These are phyloP conservation scores for Fusarium sp. DNA, from an alignment of 2,329 filamentous ascomycete genomes.

Conservation along the genomic window DNA sequence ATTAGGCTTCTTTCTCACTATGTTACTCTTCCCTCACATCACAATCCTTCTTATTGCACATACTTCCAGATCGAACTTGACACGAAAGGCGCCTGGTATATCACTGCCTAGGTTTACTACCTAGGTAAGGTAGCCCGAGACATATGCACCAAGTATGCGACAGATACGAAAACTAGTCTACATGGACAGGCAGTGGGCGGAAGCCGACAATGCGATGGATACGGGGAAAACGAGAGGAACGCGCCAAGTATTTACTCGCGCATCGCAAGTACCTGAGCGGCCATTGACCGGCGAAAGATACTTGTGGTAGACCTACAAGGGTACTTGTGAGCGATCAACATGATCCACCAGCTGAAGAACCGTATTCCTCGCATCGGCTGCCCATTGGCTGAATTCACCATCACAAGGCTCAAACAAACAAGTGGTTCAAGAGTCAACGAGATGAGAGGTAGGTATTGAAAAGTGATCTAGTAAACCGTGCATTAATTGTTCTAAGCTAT, in stretches of 20 bases:
- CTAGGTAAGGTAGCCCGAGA: neutral
- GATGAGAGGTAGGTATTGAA: neutral
- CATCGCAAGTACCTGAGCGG: neutral
- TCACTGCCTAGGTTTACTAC: neutral
- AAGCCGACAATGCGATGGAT: constrained; percentile 30
- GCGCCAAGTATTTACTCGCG: constrained; percentile 4
- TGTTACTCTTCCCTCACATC: constrained; percentile 1
- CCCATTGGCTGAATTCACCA: constrained; percentile 39
- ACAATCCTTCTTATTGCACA: neutral
- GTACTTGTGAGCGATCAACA: constrained; percentile 19
- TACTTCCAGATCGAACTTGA: neutral
- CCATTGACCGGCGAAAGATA: neutral
- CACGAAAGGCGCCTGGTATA: neutral
- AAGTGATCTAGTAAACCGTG: neutral
- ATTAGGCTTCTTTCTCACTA: constrained; percentile 17
- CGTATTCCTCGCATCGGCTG: constrained; percentile 42
- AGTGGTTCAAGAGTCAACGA: neutral
- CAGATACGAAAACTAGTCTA: neutral
- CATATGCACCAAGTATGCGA: neutral
- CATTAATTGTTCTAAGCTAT: too few species aligned
- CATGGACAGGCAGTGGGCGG: neutral
- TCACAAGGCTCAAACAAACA: constrained; percentile 18
- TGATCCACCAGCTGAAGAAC: constrained; percentile 4
- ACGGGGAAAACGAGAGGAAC: constrained; percentile 32
- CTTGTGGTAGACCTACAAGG: neutral